Evolutionary conservation across 2,329 filamentous ascomycete species (phyloP), one percentile per base, ranked within the genome.

Genomic region (Penicillium capsulatum): DNA sequence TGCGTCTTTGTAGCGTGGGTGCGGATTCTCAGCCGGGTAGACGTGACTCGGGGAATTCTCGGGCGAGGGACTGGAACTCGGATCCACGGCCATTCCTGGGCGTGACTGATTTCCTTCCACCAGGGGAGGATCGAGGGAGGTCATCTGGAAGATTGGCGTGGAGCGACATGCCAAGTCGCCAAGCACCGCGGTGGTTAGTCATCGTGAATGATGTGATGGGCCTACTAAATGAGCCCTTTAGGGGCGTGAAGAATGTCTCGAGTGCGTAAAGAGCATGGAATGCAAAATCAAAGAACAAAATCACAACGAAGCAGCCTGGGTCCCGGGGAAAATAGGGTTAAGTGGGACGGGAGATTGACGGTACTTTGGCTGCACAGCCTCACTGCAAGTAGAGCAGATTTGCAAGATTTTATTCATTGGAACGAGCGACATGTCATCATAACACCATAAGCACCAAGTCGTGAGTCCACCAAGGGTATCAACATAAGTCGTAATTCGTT

Each of bases 401-500:
- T 24, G 31, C 17, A 20, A 11, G 1, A 19, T 34, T 34, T 31
- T 3, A 31, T 35, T 36, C n/a, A 31, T 42, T 31, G 14, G 17
- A 48, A 40, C 16, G 35, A 47, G 41, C 19, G 44, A 40, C 38
- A 34, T 33, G 42, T 30, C 42, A 39, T 11, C 33, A 38, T 31
- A 43, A 38, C 41, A 28, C 28, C 32, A 43, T n/a, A 40, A 44
- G 29, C 28, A 47, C 33, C 30, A 43, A 15, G 28, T 34, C 27
- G 41, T 44, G 37, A 35, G 24, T 48, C 41, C 42, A 38, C 42
- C 46, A 28, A 48, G 52, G 52, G 52, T 55, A 55, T 55, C 51
- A 55, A 47, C 45, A 40, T 48, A 45, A 53, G 42, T 54, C 52
- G 44, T 54, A 42, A 54, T 42, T 48, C 48, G 33, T 52, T 29